These are phyloP conservation scores for Colletotrichum sp. DNA, from an alignment of 2,329 filamentous ascomycete species.

Conservation along the genomic window DNA sequence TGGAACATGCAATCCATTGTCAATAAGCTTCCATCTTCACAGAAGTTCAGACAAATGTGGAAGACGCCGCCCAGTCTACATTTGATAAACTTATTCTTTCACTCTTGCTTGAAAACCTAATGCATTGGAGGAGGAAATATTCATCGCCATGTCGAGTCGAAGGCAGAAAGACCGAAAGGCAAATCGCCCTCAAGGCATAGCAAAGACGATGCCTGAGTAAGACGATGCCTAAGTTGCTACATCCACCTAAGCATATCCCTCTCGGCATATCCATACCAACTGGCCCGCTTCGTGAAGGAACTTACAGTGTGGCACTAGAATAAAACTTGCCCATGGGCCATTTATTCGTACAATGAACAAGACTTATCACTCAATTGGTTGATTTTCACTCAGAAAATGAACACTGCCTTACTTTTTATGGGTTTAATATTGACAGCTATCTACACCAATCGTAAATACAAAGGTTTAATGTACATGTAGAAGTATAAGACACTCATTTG, in stretches of 20 bases:
- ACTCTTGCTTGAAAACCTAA: neutral
- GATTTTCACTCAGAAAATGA: too few species aligned
- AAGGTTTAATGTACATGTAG: neutral
- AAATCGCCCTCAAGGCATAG: too few species aligned
- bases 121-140: too few species aligned
- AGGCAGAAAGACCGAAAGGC: too few species aligned
- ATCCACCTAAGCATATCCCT: too few species aligned
- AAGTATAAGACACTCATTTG: neutral
- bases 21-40: neutral
- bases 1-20: neutral
- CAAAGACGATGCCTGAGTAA: too few species aligned
- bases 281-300: neutral
- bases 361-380: neutral
- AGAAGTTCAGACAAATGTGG: neutral
- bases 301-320: fast-evolving
- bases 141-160: too few species aligned
- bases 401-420: neutral
- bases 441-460: neutral
- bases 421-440: neutral
- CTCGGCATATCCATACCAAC: neutral
- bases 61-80: neutral
- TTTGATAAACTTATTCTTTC: neutral
- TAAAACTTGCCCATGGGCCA: neutral
- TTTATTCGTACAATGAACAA: fast-evolving
- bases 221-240: too few species aligned